These are phyloP conservation scores for Aspergillus steynii DNA, from an alignment of 495 filamentous ascomycete genomes.

Conservation along the genomic window DNA sequence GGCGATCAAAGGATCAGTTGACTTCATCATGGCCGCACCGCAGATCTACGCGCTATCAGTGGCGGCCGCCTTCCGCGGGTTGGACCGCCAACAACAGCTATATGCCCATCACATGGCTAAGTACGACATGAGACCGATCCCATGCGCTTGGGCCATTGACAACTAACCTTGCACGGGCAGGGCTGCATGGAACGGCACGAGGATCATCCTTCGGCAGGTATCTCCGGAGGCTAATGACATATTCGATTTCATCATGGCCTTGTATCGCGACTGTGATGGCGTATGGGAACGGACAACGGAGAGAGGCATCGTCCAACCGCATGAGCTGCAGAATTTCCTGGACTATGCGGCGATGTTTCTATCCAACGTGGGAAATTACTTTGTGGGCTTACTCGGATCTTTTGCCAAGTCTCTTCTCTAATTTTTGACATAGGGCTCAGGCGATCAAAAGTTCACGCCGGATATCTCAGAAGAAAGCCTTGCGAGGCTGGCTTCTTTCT, in stretches of 20 bases:
- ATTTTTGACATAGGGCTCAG: slow-evolving; percentile 17
- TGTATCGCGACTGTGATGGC: slow-evolving; percentile 33
- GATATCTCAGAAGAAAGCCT: slow-evolving; percentile 17
- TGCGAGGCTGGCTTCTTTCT: slow-evolving; percentile 15
- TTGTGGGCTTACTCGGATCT: slow-evolving; percentile 4
- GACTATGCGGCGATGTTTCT: slow-evolving; percentile 23
- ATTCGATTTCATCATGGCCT: slow-evolving; percentile 40
- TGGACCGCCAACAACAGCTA: slow-evolving; percentile 25
- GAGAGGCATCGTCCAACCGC: background rate
- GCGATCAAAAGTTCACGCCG: slow-evolving; percentile 35
- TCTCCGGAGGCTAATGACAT: slow-evolving; percentile 39
- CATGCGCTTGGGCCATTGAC: background rate
- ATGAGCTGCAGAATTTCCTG: slow-evolving; percentile 14
- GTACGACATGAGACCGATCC: background rate
- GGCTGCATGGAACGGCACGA: slow-evolving; percentile 39
- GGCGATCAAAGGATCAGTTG: background rate
- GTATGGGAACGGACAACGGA: slow-evolving; percentile 31
- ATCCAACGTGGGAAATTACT: slow-evolving; percentile 22
- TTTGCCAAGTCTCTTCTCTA: background rate
- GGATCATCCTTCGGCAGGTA: slow-evolving; percentile 41
- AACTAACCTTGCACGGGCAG: slow-evolving; percentile 9
- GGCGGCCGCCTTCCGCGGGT: slow-evolving; percentile 17
- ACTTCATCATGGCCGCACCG: slow-evolving; percentile 5
- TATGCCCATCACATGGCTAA: slow-evolving; percentile 31
- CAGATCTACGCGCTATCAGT: slow-evolving; percentile 14